Evolutionary conservation across 495 filamentous ascomycete genomes (phyloP).

Genomic region (Stereocaulon alpinum): DNA sequence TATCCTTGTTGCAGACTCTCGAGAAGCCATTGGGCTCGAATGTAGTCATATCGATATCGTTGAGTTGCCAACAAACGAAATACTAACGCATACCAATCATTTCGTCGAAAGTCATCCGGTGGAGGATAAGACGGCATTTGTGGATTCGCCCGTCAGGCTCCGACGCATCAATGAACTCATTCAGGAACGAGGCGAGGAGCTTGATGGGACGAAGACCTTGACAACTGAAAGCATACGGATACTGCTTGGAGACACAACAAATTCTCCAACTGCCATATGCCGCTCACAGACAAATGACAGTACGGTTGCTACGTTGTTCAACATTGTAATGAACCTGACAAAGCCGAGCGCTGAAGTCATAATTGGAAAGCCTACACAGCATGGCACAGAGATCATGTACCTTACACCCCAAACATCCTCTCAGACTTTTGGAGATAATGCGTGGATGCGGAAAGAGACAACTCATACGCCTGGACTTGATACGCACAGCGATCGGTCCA

Average conservation of each 20-base stretch:
- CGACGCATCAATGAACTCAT: conserved; percentile 33
- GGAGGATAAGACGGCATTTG: conserved; percentile 42
- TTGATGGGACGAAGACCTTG: conserved; percentile 17
- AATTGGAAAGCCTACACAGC: conserved; percentile 11
- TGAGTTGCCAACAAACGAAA: conserved; percentile 35
- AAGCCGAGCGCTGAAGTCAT: conserved; percentile 13
- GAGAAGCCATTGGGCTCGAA: conserved; percentile 46
- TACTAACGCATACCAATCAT: conserved; percentile 56
- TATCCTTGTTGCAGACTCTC: conserved; percentile 49
- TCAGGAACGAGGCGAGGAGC: conserved; percentile 28
- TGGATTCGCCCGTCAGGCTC: conserved; percentile 43
- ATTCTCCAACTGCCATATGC: conserved; percentile 16
- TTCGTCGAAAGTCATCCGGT: conserved; percentile 40
- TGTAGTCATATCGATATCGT: conserved; percentile 45
- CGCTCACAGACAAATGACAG: conserved; percentile 10
- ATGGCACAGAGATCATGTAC: background rate
- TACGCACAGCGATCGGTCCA: too few relatives aligned
- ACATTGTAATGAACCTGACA: conserved; percentile 19
- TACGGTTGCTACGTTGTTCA: conserved; percentile 17
- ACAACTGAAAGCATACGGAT: background rate
- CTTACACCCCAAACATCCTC: background rate
- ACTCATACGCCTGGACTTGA: background rate
- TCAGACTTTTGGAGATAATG: background rate
- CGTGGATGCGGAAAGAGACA: background rate
- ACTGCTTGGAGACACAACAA: conserved; percentile 16